Conservation (phyloP, 176 grass and related monocot species). For the Avena insularis region DNA sequence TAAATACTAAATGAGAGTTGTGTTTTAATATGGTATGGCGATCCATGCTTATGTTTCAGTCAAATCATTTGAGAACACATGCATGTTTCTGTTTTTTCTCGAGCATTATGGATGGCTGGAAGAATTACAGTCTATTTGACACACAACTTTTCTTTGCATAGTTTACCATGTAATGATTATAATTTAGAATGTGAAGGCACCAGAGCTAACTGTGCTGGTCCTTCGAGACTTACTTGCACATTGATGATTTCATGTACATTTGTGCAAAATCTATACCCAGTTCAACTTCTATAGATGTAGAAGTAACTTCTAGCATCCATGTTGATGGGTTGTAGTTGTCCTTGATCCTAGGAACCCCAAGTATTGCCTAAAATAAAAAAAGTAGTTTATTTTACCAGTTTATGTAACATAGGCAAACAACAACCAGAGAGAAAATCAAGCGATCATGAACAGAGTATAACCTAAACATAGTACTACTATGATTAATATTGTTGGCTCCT, state of each 20-base stretch:
- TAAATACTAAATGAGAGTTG: neutral
- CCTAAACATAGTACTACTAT: neutral
- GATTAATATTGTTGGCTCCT: neutral
- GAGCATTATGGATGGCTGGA: neutral
- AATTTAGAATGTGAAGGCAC: neutral
- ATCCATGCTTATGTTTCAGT: neutral
- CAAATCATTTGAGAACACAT: neutral
- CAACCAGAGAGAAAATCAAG: neutral
- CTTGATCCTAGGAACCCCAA: conserved; percentile 63
- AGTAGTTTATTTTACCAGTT: neutral
- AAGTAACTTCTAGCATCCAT: conserved; percentile 84
- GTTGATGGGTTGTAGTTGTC: conserved; percentile 83
- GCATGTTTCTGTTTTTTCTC: neutral
- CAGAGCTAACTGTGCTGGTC: neutral
- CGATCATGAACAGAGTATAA: neutral
- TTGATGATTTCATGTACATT: conserved; percentile 62
- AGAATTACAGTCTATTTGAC: neutral
- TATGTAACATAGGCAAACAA: neutral
- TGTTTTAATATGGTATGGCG: neutral
- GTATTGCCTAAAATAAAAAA: conserved; percentile 16
- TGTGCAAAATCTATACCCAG: conserved; percentile 65
- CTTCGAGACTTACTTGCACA: conserved; percentile 47
- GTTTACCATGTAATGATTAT: neutral
- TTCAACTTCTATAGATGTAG: conserved; percentile 60
- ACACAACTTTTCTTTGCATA: neutral